phyloP scores from a whole-genome alignment of 1,284 basidiomycete species.

The Ceraceosorus guamensis region DNA sequence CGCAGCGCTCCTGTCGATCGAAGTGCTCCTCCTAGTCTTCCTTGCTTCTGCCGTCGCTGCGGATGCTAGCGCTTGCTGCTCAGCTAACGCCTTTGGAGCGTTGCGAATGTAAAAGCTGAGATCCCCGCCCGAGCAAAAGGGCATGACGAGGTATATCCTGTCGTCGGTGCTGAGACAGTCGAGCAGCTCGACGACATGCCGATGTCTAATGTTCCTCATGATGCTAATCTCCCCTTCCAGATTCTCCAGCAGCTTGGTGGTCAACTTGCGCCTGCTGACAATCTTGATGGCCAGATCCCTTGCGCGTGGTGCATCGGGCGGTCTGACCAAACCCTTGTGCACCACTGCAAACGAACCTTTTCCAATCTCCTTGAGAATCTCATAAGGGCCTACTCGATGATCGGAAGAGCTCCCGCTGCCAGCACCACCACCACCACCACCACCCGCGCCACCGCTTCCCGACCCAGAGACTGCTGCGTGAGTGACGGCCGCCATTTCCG shows the following conservation, averaged over 20 bases:
- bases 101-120: conserved; percentile 81
- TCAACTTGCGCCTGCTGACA: conserved; percentile 79
- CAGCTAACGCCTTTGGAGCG: background rate
- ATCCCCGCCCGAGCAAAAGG: conserved; percentile 91
- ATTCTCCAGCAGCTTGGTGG: conserved; percentile 88
- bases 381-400: conserved; percentile 7
- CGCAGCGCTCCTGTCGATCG: conserved; percentile 14
- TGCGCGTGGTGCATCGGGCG: background rate
- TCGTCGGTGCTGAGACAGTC: conserved; percentile 88
- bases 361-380: conserved; percentile 55
- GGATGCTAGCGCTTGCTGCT: too few relatives aligned
- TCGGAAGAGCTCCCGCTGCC: too few relatives aligned
- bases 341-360: conserved; percentile 90
- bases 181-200: conserved; percentile 84
- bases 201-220: conserved; percentile 83
- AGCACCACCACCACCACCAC: too few relatives aligned
- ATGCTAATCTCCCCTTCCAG: conserved; percentile 96
- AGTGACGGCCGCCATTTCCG: too few relatives aligned
- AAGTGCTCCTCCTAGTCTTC: conserved; percentile 29
- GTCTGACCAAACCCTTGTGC: conserved; percentile 66
- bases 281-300: conserved; percentile 83
- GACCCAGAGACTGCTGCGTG: too few relatives aligned
- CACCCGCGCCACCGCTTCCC: too few relatives aligned
- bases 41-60: background rate
- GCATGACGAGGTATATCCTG: conserved; percentile 96